These are phyloP conservation scores for Lasiosphaeria ovina DNA, from an alignment of 495 filamentous ascomycete genomes.

Conservation along the genomic window DNA sequence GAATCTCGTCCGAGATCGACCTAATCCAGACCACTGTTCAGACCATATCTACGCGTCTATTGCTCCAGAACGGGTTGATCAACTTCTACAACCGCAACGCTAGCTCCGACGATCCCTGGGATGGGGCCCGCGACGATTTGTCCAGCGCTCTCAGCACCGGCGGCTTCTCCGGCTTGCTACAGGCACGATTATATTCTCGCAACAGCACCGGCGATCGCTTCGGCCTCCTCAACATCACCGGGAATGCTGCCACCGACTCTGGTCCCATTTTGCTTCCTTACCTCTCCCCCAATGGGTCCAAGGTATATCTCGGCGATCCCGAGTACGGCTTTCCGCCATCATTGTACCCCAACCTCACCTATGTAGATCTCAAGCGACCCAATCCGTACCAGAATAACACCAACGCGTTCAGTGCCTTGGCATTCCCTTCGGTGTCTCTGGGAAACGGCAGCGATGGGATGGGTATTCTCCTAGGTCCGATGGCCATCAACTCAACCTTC, in stretches of 20 bases:
- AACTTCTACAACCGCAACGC: slow-evolving; percentile 60
- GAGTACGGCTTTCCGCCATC: slow-evolving; percentile 61
- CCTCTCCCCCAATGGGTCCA: slow-evolving; percentile 52
- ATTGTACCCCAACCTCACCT: slow-evolving; percentile 75
- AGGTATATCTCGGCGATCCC: slow-evolving; percentile 56
- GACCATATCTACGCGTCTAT: slow-evolving; percentile 63
- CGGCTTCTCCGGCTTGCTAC: slow-evolving; percentile 56
- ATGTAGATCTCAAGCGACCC: slow-evolving; percentile 40
- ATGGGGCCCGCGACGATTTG: slow-evolving; percentile 54
- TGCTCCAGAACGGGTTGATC: slow-evolving; percentile 61
- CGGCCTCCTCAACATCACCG: slow-evolving; percentile 62
- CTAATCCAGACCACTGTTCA: slow-evolving; percentile 68
- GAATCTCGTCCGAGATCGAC: slow-evolving; percentile 71
- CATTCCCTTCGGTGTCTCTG: slow-evolving; percentile 53
- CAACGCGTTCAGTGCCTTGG: slow-evolving; percentile 37
- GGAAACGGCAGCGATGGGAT: slow-evolving; percentile 42
- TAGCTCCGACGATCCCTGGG: slow-evolving; percentile 50
- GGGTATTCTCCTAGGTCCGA: slow-evolving; percentile 66
- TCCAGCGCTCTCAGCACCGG: slow-evolving; percentile 56
- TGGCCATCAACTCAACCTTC: slow-evolving; percentile 63
- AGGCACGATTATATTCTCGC: slow-evolving; percentile 64
- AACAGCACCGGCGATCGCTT: slow-evolving; percentile 53
- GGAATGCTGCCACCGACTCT: slow-evolving; percentile 24
- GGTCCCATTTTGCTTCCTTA: slow-evolving; percentile 56
- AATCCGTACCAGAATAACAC: slow-evolving; percentile 38